Conservation (phyloP, 2,329 filamentous ascomycete species). For the Colletotrichum navitas region DNA sequence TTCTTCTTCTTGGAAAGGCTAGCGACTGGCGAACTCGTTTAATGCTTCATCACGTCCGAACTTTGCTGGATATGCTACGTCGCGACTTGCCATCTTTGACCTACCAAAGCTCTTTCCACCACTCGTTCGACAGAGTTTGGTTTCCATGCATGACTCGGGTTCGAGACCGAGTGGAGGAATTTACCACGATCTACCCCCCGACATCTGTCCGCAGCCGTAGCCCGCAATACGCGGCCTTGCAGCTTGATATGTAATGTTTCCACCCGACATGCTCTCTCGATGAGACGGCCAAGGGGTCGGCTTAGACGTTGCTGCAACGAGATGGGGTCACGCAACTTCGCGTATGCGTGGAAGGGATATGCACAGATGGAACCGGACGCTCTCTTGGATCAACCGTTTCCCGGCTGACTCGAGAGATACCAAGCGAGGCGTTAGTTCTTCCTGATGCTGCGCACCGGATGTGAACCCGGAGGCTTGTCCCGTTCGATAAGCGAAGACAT, state of each 20-base stretch:
- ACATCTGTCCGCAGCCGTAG: conserved; percentile 4
- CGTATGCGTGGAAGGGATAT: conserved; percentile 6
- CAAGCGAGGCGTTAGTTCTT: background rate
- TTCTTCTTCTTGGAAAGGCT: background rate
- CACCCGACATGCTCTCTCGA: conserved; percentile 3
- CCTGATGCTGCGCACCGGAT: conserved; percentile 11
- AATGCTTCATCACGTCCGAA: background rate
- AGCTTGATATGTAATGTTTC: conserved; percentile 3
- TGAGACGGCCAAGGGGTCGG: conserved; percentile 8
- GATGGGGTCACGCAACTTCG: conserved; percentile 12
- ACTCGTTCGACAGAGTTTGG: background rate
- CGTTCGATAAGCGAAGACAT: background rate
- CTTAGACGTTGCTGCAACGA: background rate
- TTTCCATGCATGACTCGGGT: background rate
- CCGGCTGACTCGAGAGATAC: background rate
- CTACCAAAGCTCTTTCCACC: background rate
- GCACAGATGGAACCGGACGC: background rate
- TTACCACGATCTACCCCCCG: conserved; percentile 5
- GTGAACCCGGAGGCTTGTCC: background rate
- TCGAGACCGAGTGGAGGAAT: conserved; percentile 1
- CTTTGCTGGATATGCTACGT: background rate
- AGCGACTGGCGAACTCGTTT: background rate
- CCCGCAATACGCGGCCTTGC: conserved; percentile 32
- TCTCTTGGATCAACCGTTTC: background rate
- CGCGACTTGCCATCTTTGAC: background rate